Percentiles rank a stretch among this genome's conserved stretches.
Conservation (phyloP, 2,329 filamentous ascomycete genomes). For the Fusarium drepaniforme region DNA sequence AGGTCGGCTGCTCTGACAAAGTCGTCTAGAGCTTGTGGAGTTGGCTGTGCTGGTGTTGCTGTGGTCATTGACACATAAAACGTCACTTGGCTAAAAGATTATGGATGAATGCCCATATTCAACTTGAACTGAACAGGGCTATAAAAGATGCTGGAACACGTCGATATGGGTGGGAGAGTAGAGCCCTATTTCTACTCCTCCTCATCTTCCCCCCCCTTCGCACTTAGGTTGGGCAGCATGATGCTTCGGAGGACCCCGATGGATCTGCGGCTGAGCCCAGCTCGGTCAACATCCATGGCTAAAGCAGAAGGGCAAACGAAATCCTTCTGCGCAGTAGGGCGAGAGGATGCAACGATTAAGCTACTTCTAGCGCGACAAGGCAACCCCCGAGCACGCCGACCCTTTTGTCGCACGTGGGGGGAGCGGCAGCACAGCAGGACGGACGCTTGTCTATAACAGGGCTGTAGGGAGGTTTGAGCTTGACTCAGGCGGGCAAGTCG, state of each 20-base stretch:
- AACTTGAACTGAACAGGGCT: slow-evolving; percentile 1
- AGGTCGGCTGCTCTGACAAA: slow-evolving; percentile 49
- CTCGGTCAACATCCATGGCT: slow-evolving; percentile 39
- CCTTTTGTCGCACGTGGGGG: slow-evolving; percentile 3
- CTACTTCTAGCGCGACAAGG: slow-evolving; percentile 33
- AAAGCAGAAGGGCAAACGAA: slow-evolving; percentile 22
- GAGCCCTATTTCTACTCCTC: slow-evolving; percentile 35
- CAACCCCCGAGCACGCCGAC: slow-evolving; percentile 3
- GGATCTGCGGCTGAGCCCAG: slow-evolving; percentile 39
- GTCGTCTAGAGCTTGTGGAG: slow-evolving; percentile 47
- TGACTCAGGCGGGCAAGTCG: not conserved
- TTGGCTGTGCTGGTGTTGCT: slow-evolving; percentile 12
- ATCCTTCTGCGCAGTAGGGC: slow-evolving; percentile 13
- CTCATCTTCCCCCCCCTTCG: not conserved
- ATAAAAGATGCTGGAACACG: not conserved
- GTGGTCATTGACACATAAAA: slow-evolving; percentile 36
- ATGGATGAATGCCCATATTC: slow-evolving; percentile 15
- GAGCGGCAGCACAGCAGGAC: not conserved
- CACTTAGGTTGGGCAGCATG: slow-evolving; percentile 14
- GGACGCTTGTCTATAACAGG: slow-evolving; percentile 13
- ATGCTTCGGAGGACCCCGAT: slow-evolving; percentile 40
- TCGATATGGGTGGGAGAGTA: slow-evolving; percentile 4
- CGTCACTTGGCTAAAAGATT: slow-evolving; percentile 21
- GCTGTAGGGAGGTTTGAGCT: slow-evolving; percentile 8
- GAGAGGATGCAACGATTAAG: slow-evolving; percentile 31